phyloP scores from a whole-genome alignment of 768 basidiomycete species.

The Terana coerulea region DNA sequence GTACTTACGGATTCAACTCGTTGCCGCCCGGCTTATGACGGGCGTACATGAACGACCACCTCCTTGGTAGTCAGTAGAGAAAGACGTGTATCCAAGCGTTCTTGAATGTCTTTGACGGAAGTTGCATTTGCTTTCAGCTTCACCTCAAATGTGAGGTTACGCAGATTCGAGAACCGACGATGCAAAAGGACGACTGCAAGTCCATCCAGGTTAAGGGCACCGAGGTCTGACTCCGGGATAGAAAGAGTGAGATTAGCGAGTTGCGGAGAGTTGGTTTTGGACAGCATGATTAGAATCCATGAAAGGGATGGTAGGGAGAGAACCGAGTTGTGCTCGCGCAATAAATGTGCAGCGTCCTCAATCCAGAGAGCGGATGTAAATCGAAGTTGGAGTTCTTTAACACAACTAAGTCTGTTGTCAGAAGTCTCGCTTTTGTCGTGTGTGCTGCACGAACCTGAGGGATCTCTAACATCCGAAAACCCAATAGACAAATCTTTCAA shows the following conservation, averaged over 20 bases:
- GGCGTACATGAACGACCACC: neutral
- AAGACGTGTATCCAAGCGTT: neutral
- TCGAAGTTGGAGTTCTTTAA: slow-evolving; percentile 11
- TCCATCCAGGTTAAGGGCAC: slow-evolving; percentile 18
- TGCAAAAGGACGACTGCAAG: slow-evolving; percentile 18
- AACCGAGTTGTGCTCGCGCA: slow-evolving; percentile 11
- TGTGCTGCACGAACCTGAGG: slow-evolving; percentile 15
- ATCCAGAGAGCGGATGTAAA: slow-evolving; percentile 9
- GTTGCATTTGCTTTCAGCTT: neutral
- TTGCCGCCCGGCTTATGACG: no score
- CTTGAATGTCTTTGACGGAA: neutral
- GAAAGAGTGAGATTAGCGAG: slow-evolving; percentile 11
- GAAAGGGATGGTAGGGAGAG: slow-evolving; percentile 18
- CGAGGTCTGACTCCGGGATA: slow-evolving; percentile 9
- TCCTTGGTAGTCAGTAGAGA: neutral
- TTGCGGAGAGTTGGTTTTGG: slow-evolving; percentile 8
- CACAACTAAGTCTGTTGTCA: slow-evolving; percentile 10
- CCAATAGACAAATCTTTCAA: slow-evolving; percentile 16
- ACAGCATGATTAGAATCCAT: slow-evolving; percentile 19
- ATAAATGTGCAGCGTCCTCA: slow-evolving; percentile 13
- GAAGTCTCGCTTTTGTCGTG: neutral
- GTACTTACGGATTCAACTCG: no score
- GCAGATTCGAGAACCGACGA: slow-evolving; percentile 8
- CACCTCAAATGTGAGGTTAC: slow-evolving; percentile 13
- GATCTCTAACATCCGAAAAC: slow-evolving; percentile 17